Evolutionary conservation across 495 filamentous ascomycete genomes (phyloP), one percentile per base, ranked within the genome.

Genomic region (Aspergillus nidulans): DNA sequence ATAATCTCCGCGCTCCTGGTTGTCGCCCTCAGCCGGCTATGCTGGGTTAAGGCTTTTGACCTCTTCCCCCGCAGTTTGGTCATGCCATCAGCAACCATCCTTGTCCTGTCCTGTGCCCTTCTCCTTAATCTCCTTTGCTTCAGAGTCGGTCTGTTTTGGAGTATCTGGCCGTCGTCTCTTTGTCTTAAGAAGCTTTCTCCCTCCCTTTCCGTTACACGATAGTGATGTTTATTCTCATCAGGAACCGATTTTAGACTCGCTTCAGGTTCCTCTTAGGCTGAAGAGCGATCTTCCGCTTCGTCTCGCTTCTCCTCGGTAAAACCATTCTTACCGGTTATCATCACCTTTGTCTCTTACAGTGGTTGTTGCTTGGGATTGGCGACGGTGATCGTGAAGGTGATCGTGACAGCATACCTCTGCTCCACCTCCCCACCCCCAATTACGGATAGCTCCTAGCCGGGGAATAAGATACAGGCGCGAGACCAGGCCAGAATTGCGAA

Each of bases 341-440:
- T 44, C 16, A 19, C 50, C 38, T 30, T 30, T 6, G 6, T 18
- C 44, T 7, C 18, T 40, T 18, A 25, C 48, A 39, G 48, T 50
- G 12, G 38, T 12, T 5, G 39, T 30, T n/a, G 19, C 48, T 20
- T 39, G 36, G 36, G 36, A 12, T 13, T 34, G 4, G 36, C 26
- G 19, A n/a, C 19, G 36, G 38, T 52, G 38, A 43, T 40, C 18
- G 48, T 40, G 32, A 50, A n/a, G n/a, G n/a, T n/a, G n/a, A n/a
- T 38, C 24, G 18, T 21, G 40, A 24, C 18, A 43, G 19, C 34
- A 18, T 24, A 26, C n/a, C 18, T 24, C 49, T 47, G 40, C 52
- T 60, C 41, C 53, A 56, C 41, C 48, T 56, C 43, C 34, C 56
- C 55, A 49, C 47, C 30, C 23, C 49, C 47, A 47, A 44, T 58